Evolutionary conservation across 805 yeast species (phyloP).

Genomic region (Millerozyma acaciae): DNA sequence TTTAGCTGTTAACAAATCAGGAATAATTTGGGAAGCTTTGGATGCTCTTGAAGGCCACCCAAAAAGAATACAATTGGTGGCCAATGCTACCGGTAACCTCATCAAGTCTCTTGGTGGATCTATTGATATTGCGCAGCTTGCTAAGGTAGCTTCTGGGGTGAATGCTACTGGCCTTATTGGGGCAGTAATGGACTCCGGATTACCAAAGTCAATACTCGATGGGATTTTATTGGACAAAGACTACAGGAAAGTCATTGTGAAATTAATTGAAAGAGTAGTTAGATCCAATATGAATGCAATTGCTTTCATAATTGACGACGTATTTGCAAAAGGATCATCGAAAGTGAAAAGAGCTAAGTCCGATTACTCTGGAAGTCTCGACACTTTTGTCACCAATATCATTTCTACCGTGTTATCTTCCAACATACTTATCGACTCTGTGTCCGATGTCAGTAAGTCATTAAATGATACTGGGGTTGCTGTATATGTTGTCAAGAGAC

Average conservation of each 20-base stretch:
- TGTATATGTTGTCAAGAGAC: slow-evolving; percentile 32
- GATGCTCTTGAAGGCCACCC: slow-evolving; percentile 33
- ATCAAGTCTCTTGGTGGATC: slow-evolving; percentile 8
- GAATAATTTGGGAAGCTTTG: slow-evolving; percentile 30
- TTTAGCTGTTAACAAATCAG: slow-evolving; percentile 26
- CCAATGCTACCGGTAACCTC: slow-evolving; percentile 27
- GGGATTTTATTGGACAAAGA: slow-evolving; percentile 34
- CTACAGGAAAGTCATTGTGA: slow-evolving; percentile 30
- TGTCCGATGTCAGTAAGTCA: slow-evolving; percentile 27
- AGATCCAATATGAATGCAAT: slow-evolving; percentile 27
- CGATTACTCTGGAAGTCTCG: slow-evolving; percentile 19
- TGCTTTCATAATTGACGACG: slow-evolving; percentile 16
- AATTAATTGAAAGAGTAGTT: slow-evolving; percentile 28
- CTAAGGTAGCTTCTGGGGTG: slow-evolving; percentile 7
- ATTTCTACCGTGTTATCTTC: slow-evolving; percentile 27
- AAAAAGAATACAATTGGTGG: slow-evolving; percentile 21
- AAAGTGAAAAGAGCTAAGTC: slow-evolving; percentile 8
- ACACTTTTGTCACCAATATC: slow-evolving; percentile 25
- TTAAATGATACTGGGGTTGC: slow-evolving; percentile 40
- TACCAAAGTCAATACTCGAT: slow-evolving; percentile 29
- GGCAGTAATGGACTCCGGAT: slow-evolving; percentile 30
- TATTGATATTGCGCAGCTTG: slow-evolving; percentile 9
- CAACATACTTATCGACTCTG: slow-evolving; percentile 18
- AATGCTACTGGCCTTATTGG: slow-evolving; percentile 21
- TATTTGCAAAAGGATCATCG: slow-evolving; percentile 19